Base-by-base conservation (phyloP, 2,329 filamentous ascomycete genomes). In the Claviceps paspali region DNA sequence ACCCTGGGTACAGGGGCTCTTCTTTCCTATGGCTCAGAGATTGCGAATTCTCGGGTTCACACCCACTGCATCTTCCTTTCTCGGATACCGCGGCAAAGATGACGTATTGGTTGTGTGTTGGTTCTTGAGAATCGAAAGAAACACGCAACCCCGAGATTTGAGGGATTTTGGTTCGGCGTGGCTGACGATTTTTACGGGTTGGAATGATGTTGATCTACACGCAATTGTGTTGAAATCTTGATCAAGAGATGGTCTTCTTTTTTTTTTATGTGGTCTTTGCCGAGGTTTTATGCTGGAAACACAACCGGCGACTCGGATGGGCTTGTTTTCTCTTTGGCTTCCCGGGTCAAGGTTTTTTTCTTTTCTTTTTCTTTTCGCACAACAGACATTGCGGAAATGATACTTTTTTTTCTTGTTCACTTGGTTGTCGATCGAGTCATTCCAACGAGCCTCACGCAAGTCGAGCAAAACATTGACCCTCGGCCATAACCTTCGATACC, bases 161-260 rank as follows among this genome's bases (percentile, higher is more conserved):
- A 9, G 14, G 26, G 12, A 10, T 15, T n/a, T 15, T 15, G 21
- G 14, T 26, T 18, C 18, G n/a, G 6, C 21, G 26, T 12, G 23
- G 23, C 29, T 27, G 24, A 24, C 24, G 12, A 26, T 22, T 12
- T 29, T 18, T 9, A 24, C 21, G 33, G 38, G 23, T 24, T 14
- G 29, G 23, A 22, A 31, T 29, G 38, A 15, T 17, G 19, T 27
- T 31, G 22, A 33, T 33, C 21, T 33, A 21, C n/a, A 19, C 33
- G 17, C 22, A 39, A 33, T 24, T 17, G 17, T 18, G 23, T 24
- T 24, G 11, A 5, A 31, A 24, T 26, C 15, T 26, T 30, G 21
- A 19, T 30, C 35, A 37, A 37, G 34, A 36, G 28, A 27, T 31
- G 35, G 35, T 37, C 28, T 21, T 23, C 17, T 5, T 22, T 22